Conservation (phyloP, 345 rosid genomes). For the Eucalyptus cladocalyx region DNA sequence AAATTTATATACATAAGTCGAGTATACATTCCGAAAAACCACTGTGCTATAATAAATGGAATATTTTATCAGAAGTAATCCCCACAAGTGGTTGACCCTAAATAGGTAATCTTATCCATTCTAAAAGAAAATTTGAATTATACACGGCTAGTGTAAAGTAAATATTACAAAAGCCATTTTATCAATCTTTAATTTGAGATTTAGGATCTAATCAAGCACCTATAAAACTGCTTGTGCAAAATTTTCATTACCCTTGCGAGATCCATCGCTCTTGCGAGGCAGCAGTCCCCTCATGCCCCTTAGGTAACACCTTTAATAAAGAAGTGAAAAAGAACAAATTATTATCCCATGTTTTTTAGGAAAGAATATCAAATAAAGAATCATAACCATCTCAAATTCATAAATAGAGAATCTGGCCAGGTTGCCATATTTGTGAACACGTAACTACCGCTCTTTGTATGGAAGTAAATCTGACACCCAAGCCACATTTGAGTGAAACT, state of each 20-base stretch:
- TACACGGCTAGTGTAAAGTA: background rate
- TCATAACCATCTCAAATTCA: no score
- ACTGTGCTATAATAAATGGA: background rate
- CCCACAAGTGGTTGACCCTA: background rate
- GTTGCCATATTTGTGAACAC: no score
- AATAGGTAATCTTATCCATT: background rate
- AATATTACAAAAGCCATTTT: background rate
- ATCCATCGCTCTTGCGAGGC: background rate
- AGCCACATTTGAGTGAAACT: no score
- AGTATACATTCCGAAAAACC: background rate
- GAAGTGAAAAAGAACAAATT: no score
- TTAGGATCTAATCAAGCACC: background rate
- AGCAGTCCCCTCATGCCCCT: background rate
- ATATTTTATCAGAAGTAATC: background rate
- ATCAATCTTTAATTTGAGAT: background rate
- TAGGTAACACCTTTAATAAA: background rate
- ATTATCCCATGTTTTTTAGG: no score
- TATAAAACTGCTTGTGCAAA: background rate
- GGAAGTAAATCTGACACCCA: no score
- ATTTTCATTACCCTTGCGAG: background rate
- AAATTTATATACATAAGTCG: background rate
- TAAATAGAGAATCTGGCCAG: no score
- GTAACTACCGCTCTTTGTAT: no score
- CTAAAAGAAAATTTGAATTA: background rate
- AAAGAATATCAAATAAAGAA: no score